These are phyloP conservation scores for Plantago major DNA, from an alignment of 257 asterid species.

Conservation along the genomic window DNA sequence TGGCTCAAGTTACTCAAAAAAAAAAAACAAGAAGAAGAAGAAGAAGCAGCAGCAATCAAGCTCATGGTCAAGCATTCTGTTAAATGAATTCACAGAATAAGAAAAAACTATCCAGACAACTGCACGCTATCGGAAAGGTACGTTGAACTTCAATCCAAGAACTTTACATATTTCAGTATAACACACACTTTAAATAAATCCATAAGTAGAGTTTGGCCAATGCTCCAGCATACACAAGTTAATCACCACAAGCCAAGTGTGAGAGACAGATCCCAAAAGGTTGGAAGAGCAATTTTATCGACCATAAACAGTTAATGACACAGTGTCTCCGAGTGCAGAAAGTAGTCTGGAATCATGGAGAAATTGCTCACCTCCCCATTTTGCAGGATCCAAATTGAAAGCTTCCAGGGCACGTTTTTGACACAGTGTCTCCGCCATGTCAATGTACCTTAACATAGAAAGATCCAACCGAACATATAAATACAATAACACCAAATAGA, in stretches of 20 bases:
- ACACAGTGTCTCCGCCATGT: constrained; percentile 94
- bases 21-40: background rate
- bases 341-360: background rate
- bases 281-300: no score
- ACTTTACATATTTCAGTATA: no score
- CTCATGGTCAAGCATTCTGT: no score
- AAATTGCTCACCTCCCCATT: constrained; percentile 86
- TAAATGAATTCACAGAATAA: no score
- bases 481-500: background rate
- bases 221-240: background rate
- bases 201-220: background rate
- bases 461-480: constrained; percentile 4
- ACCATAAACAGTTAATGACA: no score
- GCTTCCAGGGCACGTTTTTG: constrained; percentile 94
- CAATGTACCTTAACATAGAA: constrained; percentile 65
- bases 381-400: constrained; percentile 71
- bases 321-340: no score
- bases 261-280: background rate
- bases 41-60: no score
- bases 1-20: constrained; percentile 4
- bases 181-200: background rate
- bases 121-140: no score
- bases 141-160: no score
- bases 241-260: background rate
- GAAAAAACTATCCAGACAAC: no score